Percentiles rank a stretch among this genome's conserved stretches.
Conservation (phyloP, 257 asterid species). For the Vinca minor region DNA sequence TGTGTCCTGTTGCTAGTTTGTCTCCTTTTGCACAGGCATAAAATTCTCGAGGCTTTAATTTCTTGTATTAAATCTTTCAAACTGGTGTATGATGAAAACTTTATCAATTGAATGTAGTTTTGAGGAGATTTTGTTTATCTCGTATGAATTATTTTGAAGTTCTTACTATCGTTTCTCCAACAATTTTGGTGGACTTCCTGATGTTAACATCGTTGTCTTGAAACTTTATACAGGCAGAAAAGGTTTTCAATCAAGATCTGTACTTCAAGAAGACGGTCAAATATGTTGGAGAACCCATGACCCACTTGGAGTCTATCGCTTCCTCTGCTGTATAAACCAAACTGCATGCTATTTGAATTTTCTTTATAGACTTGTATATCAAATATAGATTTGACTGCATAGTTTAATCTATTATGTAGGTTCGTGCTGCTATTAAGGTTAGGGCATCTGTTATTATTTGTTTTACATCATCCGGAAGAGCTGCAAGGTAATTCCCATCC, state of each 20-base stretch:
- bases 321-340: constrained; percentile 71
- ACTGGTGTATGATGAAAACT: no score
- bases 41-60: background rate
- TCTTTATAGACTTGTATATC: constrained; percentile 4
- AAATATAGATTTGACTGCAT: background rate
- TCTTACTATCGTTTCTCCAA: background rate
- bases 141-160: background rate
- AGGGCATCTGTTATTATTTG: constrained; percentile 90
- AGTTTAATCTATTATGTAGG: constrained; percentile 34
- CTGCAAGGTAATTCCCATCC: constrained; percentile 55
- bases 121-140: background rate
- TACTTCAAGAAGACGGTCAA: constrained; percentile 91
- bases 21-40: background rate
- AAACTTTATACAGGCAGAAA: constrained; percentile 54
- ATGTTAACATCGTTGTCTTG: no score
- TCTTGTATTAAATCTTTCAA: no score
- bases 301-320: constrained; percentile 87
- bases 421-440: constrained; percentile 89
- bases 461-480: constrained; percentile 92
- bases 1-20: background rate
- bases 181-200: background rate
- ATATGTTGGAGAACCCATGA: constrained; percentile 90
- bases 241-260: constrained; percentile 79
- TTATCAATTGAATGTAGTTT: no score
- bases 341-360: background rate